A percentile compares a stretch with the other conserved stretches of the same genome.
Conservation (phyloP, 257 asterid species). For the Echites panduratus region DNA sequence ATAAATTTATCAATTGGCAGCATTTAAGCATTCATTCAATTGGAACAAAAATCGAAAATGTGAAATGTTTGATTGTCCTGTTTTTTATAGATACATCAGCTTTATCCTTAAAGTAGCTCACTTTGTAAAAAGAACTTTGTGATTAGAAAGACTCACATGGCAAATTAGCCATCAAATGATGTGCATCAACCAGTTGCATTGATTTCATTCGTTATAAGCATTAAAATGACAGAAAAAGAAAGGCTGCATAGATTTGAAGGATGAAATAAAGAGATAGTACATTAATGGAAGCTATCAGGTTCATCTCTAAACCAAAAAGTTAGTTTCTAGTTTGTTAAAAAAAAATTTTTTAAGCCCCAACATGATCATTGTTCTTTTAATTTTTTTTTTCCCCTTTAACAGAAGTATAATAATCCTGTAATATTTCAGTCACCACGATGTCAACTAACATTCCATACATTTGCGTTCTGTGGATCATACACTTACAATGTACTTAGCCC, state of each 20-base stretch:
- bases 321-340: background rate
- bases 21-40: background rate
- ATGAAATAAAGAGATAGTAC: background rate
- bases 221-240: background rate
- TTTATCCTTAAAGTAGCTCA: background rate
- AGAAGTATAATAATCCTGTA: background rate
- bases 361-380: background rate
- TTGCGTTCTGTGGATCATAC: background rate
- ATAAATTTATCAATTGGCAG: background rate
- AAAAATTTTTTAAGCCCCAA: background rate
- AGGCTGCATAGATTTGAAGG: background rate
- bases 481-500: slow-evolving; percentile 82
- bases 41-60: background rate
- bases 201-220: background rate
- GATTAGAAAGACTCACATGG: background rate
- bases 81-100: background rate
- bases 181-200: background rate
- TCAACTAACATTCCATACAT: background rate
- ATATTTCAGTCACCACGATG: background rate
- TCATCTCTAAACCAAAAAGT: background rate
- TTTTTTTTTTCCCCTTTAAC: background rate
- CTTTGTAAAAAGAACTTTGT: background rate
- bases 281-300: background rate
- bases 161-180: background rate
- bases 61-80: background rate